These are phyloP conservation scores for Starmerella gropengiesseri DNA, from an alignment of 805 yeast genomes.

Conservation along the genomic window DNA sequence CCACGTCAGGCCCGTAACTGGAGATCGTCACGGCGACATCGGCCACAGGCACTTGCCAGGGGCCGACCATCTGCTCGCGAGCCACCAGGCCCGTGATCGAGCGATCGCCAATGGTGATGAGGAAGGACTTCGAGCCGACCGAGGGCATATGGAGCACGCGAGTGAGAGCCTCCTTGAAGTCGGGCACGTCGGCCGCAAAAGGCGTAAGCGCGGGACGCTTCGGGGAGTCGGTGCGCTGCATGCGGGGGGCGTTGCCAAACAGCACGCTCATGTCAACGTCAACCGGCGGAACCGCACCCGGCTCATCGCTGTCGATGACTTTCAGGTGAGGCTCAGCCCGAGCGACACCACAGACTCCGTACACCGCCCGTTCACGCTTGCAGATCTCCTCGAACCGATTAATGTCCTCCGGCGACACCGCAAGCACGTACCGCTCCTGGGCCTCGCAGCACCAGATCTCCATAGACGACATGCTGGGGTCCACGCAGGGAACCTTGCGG, in stretches of 20 bases:
- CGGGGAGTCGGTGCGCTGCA: conserved; percentile 66
- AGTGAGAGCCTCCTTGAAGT: conserved; percentile 53
- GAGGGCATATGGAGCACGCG: conserved; percentile 84
- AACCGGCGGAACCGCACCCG: conserved; percentile 60
- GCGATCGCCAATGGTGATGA: conserved; percentile 97
- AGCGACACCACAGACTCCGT: conserved; percentile 90
- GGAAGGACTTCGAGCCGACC: conserved; percentile 88
- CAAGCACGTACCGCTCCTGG: conserved; percentile 94
- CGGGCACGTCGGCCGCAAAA: conserved; percentile 21
- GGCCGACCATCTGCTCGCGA: conserved; percentile 97
- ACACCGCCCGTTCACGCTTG: conserved; percentile 91
- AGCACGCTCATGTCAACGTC: conserved; percentile 90
- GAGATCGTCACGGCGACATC: conserved; percentile 95
- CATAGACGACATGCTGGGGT: conserved; percentile 99
- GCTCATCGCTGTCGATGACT: conserved; percentile 65
- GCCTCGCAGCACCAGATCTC: conserved; percentile 99
- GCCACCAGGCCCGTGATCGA: conserved; percentile 94
- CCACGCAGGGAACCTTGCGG: conserved; percentile 79
- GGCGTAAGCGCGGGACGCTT: conserved; percentile 40
- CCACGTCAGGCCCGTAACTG: conserved; percentile 62
- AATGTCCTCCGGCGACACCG: conserved; percentile 72
- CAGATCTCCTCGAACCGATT: conserved; percentile 66
- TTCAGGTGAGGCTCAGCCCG: conserved; percentile 74
- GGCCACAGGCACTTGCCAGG: conserved; percentile 99
- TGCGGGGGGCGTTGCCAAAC: conserved; percentile 95